These are phyloP conservation scores for Cetraspora pellucida DNA, from an alignment of 192 early-diverging fungal species.

Conservation along the genomic window DNA sequence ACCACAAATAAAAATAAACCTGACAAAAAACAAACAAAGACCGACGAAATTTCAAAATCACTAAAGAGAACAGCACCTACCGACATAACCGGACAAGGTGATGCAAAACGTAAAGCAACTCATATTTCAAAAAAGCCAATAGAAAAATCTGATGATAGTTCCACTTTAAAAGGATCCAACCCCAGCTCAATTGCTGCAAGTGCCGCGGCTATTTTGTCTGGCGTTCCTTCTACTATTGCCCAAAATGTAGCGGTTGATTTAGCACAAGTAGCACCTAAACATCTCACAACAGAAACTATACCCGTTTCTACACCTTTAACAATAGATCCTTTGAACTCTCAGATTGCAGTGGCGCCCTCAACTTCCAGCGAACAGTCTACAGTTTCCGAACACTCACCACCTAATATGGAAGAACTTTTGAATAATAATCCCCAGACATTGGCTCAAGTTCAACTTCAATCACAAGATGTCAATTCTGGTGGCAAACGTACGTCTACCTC, in stretches of 20 bases:
- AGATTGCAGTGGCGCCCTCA: constrained; percentile 23
- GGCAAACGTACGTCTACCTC: constrained; percentile 20
- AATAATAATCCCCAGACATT: background rate
- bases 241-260: background rate
- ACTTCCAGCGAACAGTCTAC: background rate
- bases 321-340: constrained; percentile 10
- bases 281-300: background rate
- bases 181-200: background rate
- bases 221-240: background rate
- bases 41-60: constrained; percentile 10
- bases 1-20: constrained; percentile 7
- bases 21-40: constrained; percentile 14
- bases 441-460: background rate
- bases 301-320: background rate
- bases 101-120: constrained; percentile 23
- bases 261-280: background rate
- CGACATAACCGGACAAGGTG: constrained; percentile 7
- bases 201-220: constrained; percentile 12
- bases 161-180: background rate
- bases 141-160: background rate
- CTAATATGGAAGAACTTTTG: constrained; percentile 24
- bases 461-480: constrained; percentile 11
- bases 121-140: background rate
- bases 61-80: constrained; percentile 23
- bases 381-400: background rate